Base-by-base conservation (phyloP, 805 yeast species). In the Debaryomyces maramus region DNA sequence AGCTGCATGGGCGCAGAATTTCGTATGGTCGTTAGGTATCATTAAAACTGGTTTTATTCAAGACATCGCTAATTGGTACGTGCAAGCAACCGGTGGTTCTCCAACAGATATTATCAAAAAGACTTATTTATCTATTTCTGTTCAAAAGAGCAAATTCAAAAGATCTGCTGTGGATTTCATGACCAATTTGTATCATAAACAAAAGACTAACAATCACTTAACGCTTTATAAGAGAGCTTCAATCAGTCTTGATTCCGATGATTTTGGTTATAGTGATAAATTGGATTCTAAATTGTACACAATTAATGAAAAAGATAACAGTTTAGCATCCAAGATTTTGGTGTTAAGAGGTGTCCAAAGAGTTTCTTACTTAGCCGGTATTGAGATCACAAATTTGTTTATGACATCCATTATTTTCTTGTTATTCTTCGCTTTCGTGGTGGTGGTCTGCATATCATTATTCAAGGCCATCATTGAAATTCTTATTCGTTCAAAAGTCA, bases 1-100 rank as follows among this genome's bases (percentile, higher is more conserved):
- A 4, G 88, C 96, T 3, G 90, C 98, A 2, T 91, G 99, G 99
- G 82, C 95, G 22, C 96, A 91, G 65, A 93, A 91, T 68, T 93
- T 93, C 72, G 82, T 80, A 63, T 91, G 98, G 98, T 82, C 97
- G 1, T 78, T 91, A 78, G 99, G 99, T 34, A 83, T 91, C 48
- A 86, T 93, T 52, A 75, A 77, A 39, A 79, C 81, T 6, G 62
- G 65, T 10, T 87, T 89, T 55, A 84, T 91, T 79, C 97, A 90
- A 61, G 61, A 72, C 31, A 85, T 88, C 46, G 84, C 93, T 48
- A 78, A 83, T 60, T 91, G 99, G 99, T 91, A 91, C 61, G 83
- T 91, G 38, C 97, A 91, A 66, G 71, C 96, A 6, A 93, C 99
- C 1, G 97, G 97, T 27, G 99, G 99, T 41, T 60, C 75, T 0